Conservation (phyloP, 495 filamentous ascomycete species). For the Xylaria longipes region DNA sequence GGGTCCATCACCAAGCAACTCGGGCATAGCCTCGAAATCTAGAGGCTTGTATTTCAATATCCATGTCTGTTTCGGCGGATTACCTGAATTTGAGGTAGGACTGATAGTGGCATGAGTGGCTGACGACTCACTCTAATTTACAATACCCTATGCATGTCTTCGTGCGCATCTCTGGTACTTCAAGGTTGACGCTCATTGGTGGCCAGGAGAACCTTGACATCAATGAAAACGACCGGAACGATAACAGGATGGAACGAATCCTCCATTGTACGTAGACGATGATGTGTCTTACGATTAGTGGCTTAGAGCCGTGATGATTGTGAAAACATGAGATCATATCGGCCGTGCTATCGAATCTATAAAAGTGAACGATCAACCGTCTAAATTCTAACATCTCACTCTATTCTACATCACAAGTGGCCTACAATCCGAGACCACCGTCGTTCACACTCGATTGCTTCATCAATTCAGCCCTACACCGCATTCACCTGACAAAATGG, state of each 20-base stretch:
- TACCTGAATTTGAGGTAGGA: not conserved
- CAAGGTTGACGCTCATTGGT: constrained; percentile 1
- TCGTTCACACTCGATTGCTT: not conserved
- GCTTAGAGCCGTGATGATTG: not conserved
- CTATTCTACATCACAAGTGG: not conserved
- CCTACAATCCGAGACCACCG: not conserved
- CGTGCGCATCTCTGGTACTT: not conserved
- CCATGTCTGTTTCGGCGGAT: not conserved
- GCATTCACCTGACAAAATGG: constrained; percentile 31
- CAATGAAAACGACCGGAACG: constrained; percentile 1
- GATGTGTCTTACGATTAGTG: constrained; percentile 1
- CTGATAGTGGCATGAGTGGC: not conserved
- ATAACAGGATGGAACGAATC: not conserved
- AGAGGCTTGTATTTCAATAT: not conserved
- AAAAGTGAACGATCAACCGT: not conserved
- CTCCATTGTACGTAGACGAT: constrained; percentile 14
- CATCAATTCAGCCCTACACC: not conserved
- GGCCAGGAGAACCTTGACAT: not conserved
- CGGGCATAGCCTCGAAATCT: not conserved
- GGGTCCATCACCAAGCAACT: not conserved
- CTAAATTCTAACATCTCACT: not conserved
- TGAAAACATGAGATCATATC: not conserved
- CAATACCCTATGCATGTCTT: not conserved
- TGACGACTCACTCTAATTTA: constrained; percentile 9
- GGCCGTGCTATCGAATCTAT: not conserved